These are phyloP conservation scores for Flaveria trinervia DNA, from an alignment of 129 eudicot species.

Conservation along the genomic window DNA sequence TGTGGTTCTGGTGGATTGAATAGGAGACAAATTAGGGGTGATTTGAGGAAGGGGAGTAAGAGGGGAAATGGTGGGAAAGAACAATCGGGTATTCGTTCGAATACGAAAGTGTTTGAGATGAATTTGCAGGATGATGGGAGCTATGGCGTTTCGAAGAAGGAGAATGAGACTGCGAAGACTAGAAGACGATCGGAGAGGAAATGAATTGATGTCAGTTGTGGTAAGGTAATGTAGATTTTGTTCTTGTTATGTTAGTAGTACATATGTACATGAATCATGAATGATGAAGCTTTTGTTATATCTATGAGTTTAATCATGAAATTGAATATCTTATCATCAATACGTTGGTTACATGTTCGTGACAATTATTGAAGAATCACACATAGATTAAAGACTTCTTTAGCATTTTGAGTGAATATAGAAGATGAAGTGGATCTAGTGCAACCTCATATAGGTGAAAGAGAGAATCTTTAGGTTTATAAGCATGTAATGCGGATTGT, in stretches of 20 bases:
- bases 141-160: slow-evolving; percentile 44
- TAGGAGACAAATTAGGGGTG: slow-evolving; percentile 21
- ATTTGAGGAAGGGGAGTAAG: slow-evolving; percentile 11
- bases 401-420: neutral
- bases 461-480: neutral
- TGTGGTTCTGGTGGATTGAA: slow-evolving; percentile 12
- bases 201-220: slow-evolving; percentile 20
- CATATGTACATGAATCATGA: neutral
- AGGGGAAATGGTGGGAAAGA: slow-evolving; percentile 21
- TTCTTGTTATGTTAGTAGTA: slow-evolving; percentile 14
- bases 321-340: neutral
- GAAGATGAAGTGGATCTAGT: neutral
- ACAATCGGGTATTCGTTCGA: neutral
- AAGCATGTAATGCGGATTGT: neutral
- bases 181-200: slow-evolving; percentile 21
- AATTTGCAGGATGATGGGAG: slow-evolving; percentile 75
- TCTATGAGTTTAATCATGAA: neutral
- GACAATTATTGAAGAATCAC: neutral
- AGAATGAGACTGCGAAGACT: slow-evolving; percentile 15
- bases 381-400: neutral
- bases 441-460: neutral
- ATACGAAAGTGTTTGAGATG: slow-evolving; percentile 62
- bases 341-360: neutral
- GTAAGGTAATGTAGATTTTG: neutral
- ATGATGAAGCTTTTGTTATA: slow-evolving; percentile 13